phyloP scores from a whole-genome alignment of 2,329 filamentous ascomycete genomes.

The Colletotrichum musae region DNA sequence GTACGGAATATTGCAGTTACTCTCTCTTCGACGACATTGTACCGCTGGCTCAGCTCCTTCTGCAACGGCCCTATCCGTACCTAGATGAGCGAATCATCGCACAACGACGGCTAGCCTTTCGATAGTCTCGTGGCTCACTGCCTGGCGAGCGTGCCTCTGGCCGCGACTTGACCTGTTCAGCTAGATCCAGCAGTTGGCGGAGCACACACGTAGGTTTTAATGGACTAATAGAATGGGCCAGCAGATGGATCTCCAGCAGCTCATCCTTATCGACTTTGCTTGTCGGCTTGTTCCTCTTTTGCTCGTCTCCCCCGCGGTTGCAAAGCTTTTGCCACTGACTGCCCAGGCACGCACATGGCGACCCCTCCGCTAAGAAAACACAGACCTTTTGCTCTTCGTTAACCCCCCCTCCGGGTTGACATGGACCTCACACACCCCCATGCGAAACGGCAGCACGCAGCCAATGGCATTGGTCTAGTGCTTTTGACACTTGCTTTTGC shows the following conservation, averaged over 20 bases:
- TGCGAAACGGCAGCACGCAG: slow-evolving; percentile 31
- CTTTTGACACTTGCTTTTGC: slow-evolving; percentile 36
- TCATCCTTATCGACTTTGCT: background rate
- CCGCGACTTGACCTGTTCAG: background rate
- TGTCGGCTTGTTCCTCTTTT: background rate
- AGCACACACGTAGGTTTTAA: no score
- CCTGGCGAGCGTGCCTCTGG: background rate
- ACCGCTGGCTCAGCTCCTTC: slow-evolving; percentile 20
- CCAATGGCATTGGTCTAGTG: slow-evolving; percentile 30
- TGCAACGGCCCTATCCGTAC: background rate
- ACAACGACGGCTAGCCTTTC: slow-evolving; percentile 15
- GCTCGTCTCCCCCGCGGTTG: slow-evolving; percentile 29
- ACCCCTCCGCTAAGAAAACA: slow-evolving; percentile 33
- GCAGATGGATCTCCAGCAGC: slow-evolving; percentile 1
- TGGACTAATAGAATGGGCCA: no score
- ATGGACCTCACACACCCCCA: slow-evolving; percentile 36
- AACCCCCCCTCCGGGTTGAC: slow-evolving; percentile 21
- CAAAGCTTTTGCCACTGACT: slow-evolving; percentile 35
- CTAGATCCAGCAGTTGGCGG: background rate
- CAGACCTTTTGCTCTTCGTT: slow-evolving; percentile 27
- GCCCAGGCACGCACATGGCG: slow-evolving; percentile 38
- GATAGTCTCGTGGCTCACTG: slow-evolving; percentile 23
- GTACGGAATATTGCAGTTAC: background rate
- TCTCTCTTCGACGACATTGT: slow-evolving; percentile 4
- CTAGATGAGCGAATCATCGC: background rate